Base-by-base conservation (phyloP, 2,329 filamentous ascomycete genomes). In the Fusarium anguioides region DNA sequence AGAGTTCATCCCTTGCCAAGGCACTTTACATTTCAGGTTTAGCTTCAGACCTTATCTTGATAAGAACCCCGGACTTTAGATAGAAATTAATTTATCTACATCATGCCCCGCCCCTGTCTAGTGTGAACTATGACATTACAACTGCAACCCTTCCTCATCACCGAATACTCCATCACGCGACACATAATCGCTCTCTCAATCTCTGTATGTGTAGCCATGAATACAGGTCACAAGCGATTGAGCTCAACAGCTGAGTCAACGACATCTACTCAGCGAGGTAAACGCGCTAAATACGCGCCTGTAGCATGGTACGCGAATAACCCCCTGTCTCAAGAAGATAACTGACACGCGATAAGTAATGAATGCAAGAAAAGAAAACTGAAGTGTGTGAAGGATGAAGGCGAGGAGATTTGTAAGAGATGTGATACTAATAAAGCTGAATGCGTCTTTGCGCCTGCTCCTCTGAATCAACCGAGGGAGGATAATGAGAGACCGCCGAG, bases 241-340 rank as follows among this genome's bases (percentile, higher is more conserved):
- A 29, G 27, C 39, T 57, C 41, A 17, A 48, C 26, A 5, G 36
- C 29, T 6, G 56, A 49, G 11, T 36, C 52, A 11, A 18, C 23
- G 3, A 24, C 42, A 3, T 41, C 52, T 3, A 21, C 9, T 6
- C 56, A 36, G 4, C 41, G 56, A 11, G 58, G 12, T 5, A 60
- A 60, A 42, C 56, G 56, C 53, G 56, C 52, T 12, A 60, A 60
- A 20, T 60, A 60, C 56, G 52, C 56, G 36, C 35, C 56, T 12
- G 18, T 60, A 31, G 56, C 56, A 20, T 60, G 56, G 56, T 60
- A 58, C 18, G 41, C 29, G 29, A 42, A n/a, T 21, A 11, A 0
- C 21, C 5, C n/a, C 11, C 8, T 5, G 6, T 7, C 14, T n/a
- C 9, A 3, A 15, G n/a, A 9, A n/a, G n/a, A 36, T 4, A n/a